Evolutionary conservation across 352 stramenopile species (phyloP), one percentile per base, ranked within the genome.

Genomic region (Globisporangium rhizosaccharum): DNA sequence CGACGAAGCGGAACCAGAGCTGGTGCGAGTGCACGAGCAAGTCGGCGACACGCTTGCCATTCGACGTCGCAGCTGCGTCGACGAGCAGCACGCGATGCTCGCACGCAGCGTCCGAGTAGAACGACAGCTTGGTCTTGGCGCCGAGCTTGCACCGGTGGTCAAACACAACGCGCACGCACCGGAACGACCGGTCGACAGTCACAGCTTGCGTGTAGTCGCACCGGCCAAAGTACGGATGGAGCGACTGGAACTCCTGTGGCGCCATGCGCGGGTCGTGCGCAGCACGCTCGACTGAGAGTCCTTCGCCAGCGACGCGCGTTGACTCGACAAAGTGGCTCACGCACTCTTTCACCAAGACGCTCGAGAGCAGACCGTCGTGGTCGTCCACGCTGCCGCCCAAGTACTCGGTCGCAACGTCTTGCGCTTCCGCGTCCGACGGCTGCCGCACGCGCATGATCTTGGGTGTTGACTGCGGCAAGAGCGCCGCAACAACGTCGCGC

Each of bases 321-420:
- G 86, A 93, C 49, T 88, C 75, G 18, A 92, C 77, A 61, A 96
- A 91, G 53, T 96, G 86, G 51, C 68, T 87, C 28, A 94, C 82
- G 51, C 86, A 96, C 48, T 96, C 86, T 49, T 92, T 79, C 12
- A 96, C 81, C 7, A 96, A 58, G 6, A 93, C 76, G 57, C 72
- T 88, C 3, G 81, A 89, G 11, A 94, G 63, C 8, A 88, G 30
- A 2, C 71, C 76, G 33, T 88, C 76, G 20, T 88, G 75, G 39
- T 87, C 76, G 57, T 87, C 65, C 8, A 84, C 45, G n/a, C 67
- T 62, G 45, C 72, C 69, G 45, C 70, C 64, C 50, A 88, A 48
- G 51, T 88, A 85, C 30, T 73, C 66, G 23, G 65, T 87, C 11
- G 79, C 68, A 23, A 84, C 70, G 60, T 88, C 65, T 59, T 88